Percentiles rank a stretch among this genome's conserved stretches.
Conservation (phyloP, 768 basidiomycete species). For the Macrolepiota fuliginosa region DNA sequence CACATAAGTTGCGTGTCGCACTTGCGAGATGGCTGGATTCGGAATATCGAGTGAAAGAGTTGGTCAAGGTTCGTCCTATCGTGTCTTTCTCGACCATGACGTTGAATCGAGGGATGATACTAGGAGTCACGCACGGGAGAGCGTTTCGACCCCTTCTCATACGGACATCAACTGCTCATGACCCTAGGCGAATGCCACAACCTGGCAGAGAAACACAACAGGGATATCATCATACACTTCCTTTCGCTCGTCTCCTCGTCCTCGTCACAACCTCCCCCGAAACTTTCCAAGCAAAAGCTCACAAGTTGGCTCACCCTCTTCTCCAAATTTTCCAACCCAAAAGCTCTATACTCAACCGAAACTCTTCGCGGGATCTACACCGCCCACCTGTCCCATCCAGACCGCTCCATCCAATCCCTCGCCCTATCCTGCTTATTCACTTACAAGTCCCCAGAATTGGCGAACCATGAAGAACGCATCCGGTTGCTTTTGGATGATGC, state of each 20-base stretch:
- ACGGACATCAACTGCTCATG: slow-evolving; percentile 77
- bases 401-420: slow-evolving; percentile 69
- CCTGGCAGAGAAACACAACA: slow-evolving; percentile 84
- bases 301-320: slow-evolving; percentile 80
- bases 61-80: slow-evolving; percentile 30
- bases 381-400: slow-evolving; percentile 81
- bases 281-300: slow-evolving; percentile 60
- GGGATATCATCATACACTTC: slow-evolving; percentile 86
- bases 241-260: slow-evolving; percentile 41
- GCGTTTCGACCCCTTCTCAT: slow-evolving; percentile 71
- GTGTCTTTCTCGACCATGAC: background rate
- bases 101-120: background rate
- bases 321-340: slow-evolving; percentile 91
- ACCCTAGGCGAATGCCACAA: slow-evolving; percentile 66
- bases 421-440: slow-evolving; percentile 79
- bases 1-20: slow-evolving; percentile 53
- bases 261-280: slow-evolving; percentile 23
- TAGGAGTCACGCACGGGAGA: slow-evolving; percentile 35
- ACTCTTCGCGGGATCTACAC: slow-evolving; percentile 65
- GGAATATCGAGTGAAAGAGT: slow-evolving; percentile 22
- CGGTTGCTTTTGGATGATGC: slow-evolving; percentile 77
- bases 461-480: slow-evolving; percentile 61
- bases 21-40: slow-evolving; percentile 48
- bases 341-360: slow-evolving; percentile 71
- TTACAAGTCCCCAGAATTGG: slow-evolving; percentile 66